Evolutionary conservation across 768 basidiomycete species (phyloP).

Genomic region (Amanita pseudoporphyria): DNA sequence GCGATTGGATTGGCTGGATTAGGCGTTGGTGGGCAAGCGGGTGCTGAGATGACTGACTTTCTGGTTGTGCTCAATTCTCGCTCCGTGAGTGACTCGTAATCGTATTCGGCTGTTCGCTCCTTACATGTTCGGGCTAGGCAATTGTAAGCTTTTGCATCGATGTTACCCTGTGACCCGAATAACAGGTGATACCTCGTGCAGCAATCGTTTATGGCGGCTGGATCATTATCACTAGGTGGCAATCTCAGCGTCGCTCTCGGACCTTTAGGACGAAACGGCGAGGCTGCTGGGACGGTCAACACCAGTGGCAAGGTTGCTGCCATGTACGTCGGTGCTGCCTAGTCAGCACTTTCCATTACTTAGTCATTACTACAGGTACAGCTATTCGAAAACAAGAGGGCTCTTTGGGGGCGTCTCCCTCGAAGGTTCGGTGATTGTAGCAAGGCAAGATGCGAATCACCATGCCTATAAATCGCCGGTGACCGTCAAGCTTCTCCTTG

Average conservation of each 20-base stretch:
- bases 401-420: conserved; percentile 88
- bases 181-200: conserved; percentile 16
- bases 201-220: conserved; percentile 91
- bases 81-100: conserved; percentile 37
- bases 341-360: conserved; percentile 2
- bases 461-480: conserved; percentile 72
- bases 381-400: conserved; percentile 87
- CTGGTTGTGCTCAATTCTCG: conserved; percentile 80
- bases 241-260: conserved; percentile 87
- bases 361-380: conserved; percentile 46
- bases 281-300: conserved; percentile 77
- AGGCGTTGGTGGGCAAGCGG: conserved; percentile 77
- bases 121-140: conserved; percentile 28
- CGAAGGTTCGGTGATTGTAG: conserved; percentile 86
- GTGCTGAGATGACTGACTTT: conserved; percentile 88
- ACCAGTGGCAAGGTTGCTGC: conserved; percentile 83
- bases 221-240: conserved; percentile 83
- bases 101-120: neutral
- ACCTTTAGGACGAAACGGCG: conserved; percentile 91
- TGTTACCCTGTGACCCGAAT: neutral
- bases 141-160: conserved; percentile 38
- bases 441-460: conserved; percentile 87
- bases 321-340: conserved; percentile 43
- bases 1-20: conserved; percentile 92
- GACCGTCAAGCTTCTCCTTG: conserved; percentile 70